Evolutionary conservation across 2,329 filamentous ascomycete species (phyloP), one percentile per base, ranked within the genome.

Genomic region (Aspergillus felis): DNA sequence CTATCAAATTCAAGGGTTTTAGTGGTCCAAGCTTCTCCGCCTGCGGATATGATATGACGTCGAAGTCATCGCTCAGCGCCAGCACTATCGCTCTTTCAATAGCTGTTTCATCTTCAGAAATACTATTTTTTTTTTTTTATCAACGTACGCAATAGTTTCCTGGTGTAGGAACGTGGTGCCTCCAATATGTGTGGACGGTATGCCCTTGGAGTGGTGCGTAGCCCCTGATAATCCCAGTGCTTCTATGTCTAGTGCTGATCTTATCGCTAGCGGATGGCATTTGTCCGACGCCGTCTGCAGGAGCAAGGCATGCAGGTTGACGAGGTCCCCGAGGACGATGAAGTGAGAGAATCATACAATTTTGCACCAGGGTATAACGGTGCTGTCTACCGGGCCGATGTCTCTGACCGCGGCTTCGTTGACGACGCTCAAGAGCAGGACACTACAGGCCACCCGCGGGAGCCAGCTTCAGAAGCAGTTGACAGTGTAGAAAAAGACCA

Each of bases 331-430:
- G 82, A 84, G 3, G 90, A 96, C 64, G 85, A 90, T 20, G 83
- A 79, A 50, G 77, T 86, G 35, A 84, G 89, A 41, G 89, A 91
- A 69, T 91, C 84, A 38, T 96, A 95, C 78, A 97, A 97, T 72
- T 95, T 99, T 70, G 91, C 93, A 0, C 94, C 94, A 0, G 90
- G 92, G 0, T 90, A 91, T 60, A 82, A 89, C 68, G 93, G 94
- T 35, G 80, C 94, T 25, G 90, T 97, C 27, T 96, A 96, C 71
- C 86, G 92, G 58, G 91, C 91, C 35, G 85, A 91, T 53, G 82
- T 83, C 5, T 81, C 86, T 12, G 85, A 88, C 57, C 77, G 78
- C 61, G 85, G 84, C n/a, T 56, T 62, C 24, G 50, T 54, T n/a
- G 57, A 58, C 14, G 55, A 17, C 24, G 3, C 28, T 6, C 41